Evolutionary conservation across 305 asterid genomes (phyloP), one percentile per base, ranked within the genome.

Genomic region (Caryopteris hybrid): DNA sequence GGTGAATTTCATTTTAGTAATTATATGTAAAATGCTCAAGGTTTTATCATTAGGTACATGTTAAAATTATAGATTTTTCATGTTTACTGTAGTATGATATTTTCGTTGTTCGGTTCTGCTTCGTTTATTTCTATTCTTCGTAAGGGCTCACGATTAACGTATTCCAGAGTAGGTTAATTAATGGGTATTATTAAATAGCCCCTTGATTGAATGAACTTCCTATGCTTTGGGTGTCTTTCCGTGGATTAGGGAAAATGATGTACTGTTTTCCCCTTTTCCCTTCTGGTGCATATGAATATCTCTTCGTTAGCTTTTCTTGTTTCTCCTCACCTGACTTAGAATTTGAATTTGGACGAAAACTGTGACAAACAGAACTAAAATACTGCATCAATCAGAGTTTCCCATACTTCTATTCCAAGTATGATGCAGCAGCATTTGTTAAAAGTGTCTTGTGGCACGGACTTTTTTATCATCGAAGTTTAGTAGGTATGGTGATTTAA

Each of bases 1-100:
- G 88, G 98, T 86, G 47, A 25, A 20, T 62, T 34, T 71, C 18
- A 3, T 46, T 56, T 12, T 31, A 21, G 5, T 10, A 38, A 34
- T 38, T 65, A 8, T 8, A 17, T n/a, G 8, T n/a, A 10, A 22
- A 2, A 38, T 39, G 57, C 36, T n/a, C 17, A 22, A 46, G 27
- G 12, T 50, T 72, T 42, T 10, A 55, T 56, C 52, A 17, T 41
- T 54, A 36, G 21, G 18, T 56, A 27, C 21, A n/a, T 22, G 33
- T n/a, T 16, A n/a, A 36, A 60, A 23, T 20, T 50, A 21, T 18
- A 10, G 1, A 3, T 21, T 8, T 13, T 25, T 39, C 12, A 20
- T 22, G 27, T 34, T 33, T 36, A n/a, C 29, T 47, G 38, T 20
- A 25, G 14, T 66, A 18, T 69, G 14, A 10, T 25, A 47, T n/a